Evolutionary conservation across 2,329 filamentous ascomycete species (phyloP).

Genomic region (Microdochium bolleyi): DNA sequence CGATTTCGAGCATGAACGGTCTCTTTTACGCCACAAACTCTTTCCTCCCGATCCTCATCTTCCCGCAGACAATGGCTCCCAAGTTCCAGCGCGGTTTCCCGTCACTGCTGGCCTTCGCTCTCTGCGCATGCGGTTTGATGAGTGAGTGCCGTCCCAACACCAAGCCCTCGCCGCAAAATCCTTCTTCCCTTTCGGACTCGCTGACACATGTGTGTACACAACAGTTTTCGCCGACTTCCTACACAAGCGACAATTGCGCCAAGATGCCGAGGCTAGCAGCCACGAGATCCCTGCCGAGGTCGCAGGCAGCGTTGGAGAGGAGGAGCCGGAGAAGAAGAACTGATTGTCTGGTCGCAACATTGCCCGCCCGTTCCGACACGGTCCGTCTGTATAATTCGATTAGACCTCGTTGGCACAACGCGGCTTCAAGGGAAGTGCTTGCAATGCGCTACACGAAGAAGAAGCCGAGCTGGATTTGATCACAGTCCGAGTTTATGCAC

Average conservation of each 20-base stretch:
- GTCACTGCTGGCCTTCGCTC: conserved; percentile 3
- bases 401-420: background rate
- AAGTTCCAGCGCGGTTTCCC: conserved; percentile 13
- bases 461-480: background rate
- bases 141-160: background rate
- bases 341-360: background rate
- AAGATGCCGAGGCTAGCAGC: conserved; percentile 1
- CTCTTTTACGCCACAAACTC: conserved; percentile 21
- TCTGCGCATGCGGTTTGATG: conserved; percentile 1
- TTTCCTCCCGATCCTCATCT: conserved; percentile 23
- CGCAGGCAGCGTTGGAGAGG: background rate
- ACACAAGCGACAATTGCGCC: conserved; percentile 4
- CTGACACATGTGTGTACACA: background rate
- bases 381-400: background rate
- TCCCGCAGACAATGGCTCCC: conserved; percentile 22
- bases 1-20: conserved; percentile 22
- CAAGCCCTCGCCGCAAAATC: background rate
- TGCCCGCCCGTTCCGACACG: background rate
- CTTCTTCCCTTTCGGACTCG: background rate
- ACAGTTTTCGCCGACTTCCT: conserved; percentile 4
- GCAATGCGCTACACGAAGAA: background rate
- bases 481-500: background rate
- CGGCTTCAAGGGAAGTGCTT: background rate
- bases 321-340: background rate
- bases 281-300: background rate